Conservation (phyloP, 768 basidiomycete genomes). For the Filobasidium floriforme region DNA sequence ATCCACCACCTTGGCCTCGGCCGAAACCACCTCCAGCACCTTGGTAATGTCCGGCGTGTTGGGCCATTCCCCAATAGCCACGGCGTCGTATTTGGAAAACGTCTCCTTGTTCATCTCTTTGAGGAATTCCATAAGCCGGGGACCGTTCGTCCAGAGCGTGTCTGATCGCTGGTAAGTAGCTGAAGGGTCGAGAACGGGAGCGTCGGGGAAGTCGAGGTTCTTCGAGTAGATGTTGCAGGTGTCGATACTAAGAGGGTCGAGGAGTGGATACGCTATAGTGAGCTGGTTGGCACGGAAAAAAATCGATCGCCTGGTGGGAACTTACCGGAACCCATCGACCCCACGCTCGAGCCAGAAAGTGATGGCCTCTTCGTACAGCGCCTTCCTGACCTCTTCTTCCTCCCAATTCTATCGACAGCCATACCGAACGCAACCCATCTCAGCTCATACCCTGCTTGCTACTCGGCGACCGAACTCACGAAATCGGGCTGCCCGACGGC, state of each 20-base stretch:
- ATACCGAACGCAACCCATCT: background rate
- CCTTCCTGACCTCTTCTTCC: constrained; percentile 51
- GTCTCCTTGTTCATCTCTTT: constrained; percentile 61
- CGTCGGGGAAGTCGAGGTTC: constrained; percentile 58
- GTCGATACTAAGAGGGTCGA: constrained; percentile 51
- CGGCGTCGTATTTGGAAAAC: constrained; percentile 46
- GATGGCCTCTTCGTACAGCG: constrained; percentile 55
- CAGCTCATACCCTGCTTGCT: background rate
- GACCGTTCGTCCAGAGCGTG: constrained; percentile 46
- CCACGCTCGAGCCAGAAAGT: constrained; percentile 65
- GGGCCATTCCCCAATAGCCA: constrained; percentile 22
- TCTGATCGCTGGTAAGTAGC: constrained; percentile 50
- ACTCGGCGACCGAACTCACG: background rate
- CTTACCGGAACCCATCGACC: constrained; percentile 58
- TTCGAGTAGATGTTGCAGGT: constrained; percentile 66
- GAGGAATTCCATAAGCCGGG: constrained; percentile 60
- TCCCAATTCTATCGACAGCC: constrained; percentile 55
- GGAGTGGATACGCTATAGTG: background rate
- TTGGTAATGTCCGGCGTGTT: constrained; percentile 16
- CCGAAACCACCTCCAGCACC: constrained; percentile 11
- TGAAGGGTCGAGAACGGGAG: constrained; percentile 52
- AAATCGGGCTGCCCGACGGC: constrained; percentile 61
- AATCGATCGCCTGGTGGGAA: background rate
- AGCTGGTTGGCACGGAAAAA: background rate
- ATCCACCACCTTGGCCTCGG: constrained; percentile 37